phyloP scores from a whole-genome alignment of 352 stramenopile species.

The Globisporangium nunn region DNA sequence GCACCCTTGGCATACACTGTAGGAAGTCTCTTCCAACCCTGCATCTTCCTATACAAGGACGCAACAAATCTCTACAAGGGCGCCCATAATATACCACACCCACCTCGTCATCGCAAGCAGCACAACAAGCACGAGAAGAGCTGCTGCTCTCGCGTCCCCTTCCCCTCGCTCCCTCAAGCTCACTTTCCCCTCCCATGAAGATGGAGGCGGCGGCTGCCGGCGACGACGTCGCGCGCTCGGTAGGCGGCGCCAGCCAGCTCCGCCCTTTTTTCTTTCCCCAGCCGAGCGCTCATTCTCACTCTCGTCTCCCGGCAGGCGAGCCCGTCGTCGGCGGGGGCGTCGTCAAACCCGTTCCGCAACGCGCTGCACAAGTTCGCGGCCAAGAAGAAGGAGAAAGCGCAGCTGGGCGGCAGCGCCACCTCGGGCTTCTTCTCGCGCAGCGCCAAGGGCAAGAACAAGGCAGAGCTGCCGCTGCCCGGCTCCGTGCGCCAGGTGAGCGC shows the following conservation, averaged over 20 bases:
- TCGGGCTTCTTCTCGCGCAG: conserved; percentile 65
- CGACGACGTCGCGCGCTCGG: background rate
- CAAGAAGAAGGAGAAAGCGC: conserved; percentile 71
- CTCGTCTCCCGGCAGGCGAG: conserved; percentile 12
- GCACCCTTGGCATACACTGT: too few relatives aligned
- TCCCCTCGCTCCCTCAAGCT: background rate
- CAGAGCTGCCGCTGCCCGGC: conserved; percentile 43
- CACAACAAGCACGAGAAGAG: too few relatives aligned
- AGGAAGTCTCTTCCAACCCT: too few relatives aligned
- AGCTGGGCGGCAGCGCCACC: conserved; percentile 34
- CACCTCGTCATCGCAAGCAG: too few relatives aligned
- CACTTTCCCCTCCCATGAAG: background rate
- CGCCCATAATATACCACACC: too few relatives aligned
- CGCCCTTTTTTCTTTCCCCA: too few relatives aligned
- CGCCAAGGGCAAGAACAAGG: conserved; percentile 22
- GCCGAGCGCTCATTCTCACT: too few relatives aligned
- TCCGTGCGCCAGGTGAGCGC: conserved; percentile 70
- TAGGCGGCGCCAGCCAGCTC: background rate
- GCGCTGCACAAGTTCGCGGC: conserved; percentile 67
- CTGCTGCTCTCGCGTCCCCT: too few relatives aligned
- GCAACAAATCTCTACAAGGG: too few relatives aligned
- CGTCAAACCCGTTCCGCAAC: conserved; percentile 68
- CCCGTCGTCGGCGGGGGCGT: conserved; percentile 14
- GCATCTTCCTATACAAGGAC: too few relatives aligned
- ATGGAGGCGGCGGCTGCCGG: background rate